Base-by-base conservation (phyloP, 2,329 filamentous ascomycete genomes). In the Pseudophaeomoniella oleicola region DNA sequence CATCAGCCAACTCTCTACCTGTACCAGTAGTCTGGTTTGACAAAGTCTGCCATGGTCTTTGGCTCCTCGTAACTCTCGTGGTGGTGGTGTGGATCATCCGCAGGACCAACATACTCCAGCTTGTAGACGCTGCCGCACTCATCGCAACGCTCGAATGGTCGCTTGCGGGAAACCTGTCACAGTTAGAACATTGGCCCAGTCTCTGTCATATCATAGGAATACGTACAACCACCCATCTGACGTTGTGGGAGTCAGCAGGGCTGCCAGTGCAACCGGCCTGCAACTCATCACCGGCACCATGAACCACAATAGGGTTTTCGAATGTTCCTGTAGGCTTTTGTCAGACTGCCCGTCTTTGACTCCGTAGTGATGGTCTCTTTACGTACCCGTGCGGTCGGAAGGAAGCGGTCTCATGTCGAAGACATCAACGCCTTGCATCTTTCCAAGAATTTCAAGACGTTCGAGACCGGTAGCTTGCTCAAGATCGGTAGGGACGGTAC, bases 361-460 rank as follows among this genome's bases (percentile, higher is more conserved):
- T n/a, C n/a, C n/a, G n/a, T n/a, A n/a, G n/a, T n/a, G n/a, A n/a
- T n/a, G n/a, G n/a, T n/a, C n/a, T n/a, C n/a, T 32, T 15, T 39
- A 54, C 68, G 47, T 71, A 83, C 88, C 88, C 63, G 74, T 75
- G 57, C 90, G 79, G 61, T 81, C 90, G 46, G 88, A 72, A 61
- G 96, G 90, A 52, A 98, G 75, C 45, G 90, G 90, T 64, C 77
- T 80, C 90, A 96, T 94, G 68, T 98, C 87, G 69, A 98, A 98
- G 59, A 96, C 71, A 59, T 98, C 90, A 53, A 94, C 70, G 49
- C 90, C 87, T 72, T 96, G 85, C 81, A 96, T 94, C 78, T 98
- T 98, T 66, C 90, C 90, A 60, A 98, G 72, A 56, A 98, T 90
- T 67, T 98, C 90, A 51, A 98, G 75, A 75, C 90, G 87, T 72